Evolutionary conservation across 202 grass and related monocot genomes (phyloP).

Genomic region (Miscanthus sacchariflorus): DNA sequence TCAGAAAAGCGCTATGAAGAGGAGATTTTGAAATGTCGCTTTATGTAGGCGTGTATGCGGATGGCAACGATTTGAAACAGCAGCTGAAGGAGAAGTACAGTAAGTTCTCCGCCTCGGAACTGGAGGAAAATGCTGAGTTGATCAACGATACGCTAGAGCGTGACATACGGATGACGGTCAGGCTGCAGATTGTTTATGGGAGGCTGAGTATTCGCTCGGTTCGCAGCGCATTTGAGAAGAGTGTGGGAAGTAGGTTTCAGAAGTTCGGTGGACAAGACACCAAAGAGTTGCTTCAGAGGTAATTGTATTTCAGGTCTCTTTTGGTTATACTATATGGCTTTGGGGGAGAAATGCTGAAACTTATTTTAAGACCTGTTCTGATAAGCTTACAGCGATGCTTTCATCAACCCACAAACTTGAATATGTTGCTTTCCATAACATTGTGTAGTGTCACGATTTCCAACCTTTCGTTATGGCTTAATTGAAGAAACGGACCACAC

Average conservation of each 20-base stretch:
- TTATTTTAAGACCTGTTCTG: not conserved
- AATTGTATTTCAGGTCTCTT: conserved; percentile 44
- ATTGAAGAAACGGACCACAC: not conserved
- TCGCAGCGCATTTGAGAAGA: conserved; percentile 79
- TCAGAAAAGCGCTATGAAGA: not conserved
- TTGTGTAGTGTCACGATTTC: not conserved
- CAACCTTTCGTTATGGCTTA: not conserved
- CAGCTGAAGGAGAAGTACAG: conserved; percentile 67
- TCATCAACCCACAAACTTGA: not conserved
- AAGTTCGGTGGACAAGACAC: conserved; percentile 75
- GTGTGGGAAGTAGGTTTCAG: conserved; percentile 73
- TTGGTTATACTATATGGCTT: not conserved
- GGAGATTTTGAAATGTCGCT: conserved; percentile 28
- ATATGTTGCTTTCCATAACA: not conserved
- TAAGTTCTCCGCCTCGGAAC: conserved; percentile 54
- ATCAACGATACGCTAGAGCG: conserved; percentile 64
- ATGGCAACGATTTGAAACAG: conserved; percentile 65
- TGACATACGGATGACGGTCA: conserved; percentile 81
- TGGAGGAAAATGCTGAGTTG: conserved; percentile 61
- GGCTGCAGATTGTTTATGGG: conserved; percentile 88
- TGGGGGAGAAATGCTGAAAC: conserved; percentile 1
- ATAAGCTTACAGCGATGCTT: not conserved
- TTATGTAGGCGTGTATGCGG: conserved; percentile 80
- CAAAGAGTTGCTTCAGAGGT: conserved; percentile 88
- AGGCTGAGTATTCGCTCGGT: conserved; percentile 73